Base-by-base conservation (phyloP, 305 asterid genomes). In the Fraxinus ornus region DNA sequence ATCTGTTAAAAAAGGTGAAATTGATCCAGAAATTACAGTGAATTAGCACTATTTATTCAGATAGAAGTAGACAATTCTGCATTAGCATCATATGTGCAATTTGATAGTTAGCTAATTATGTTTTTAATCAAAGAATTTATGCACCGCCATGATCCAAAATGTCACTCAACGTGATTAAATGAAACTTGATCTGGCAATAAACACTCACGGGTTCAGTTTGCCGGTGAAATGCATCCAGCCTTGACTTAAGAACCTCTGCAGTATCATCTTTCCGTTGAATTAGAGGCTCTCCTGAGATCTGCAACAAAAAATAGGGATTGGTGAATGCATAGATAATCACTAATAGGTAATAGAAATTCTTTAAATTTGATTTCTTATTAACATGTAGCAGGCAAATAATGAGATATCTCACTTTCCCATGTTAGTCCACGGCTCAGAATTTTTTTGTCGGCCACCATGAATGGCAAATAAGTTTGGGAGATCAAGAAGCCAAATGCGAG, bases 181-280 rank as follows among this genome's bases (percentile, higher is more conserved):
- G 72, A 62, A 62, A 62, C 32, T 24, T 62, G 17, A 21, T 21
- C 33, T 22, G 72, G 33, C 30, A 21, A 60, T 7, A 60, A 22
- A 62, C 33, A 64, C 90, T 71, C 84, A 94, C 98, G 49, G 98
- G 97, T 86, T 93, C 91, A 79, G 98, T 94, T 85, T 94, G 98
- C 89, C 83, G 87, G 81, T 94, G 98, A 80, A 94, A 94, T 85
- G 97, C 92, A 66, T 92, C 97, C 78, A 94, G 93, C 87, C 98
- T 91, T 26, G 97, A 92, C 88, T 91, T 93, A 64, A 94, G 95
- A 78, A 94, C 98, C 85, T 92, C 92, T 9, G 92, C 85, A 37
- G 98, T 91, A 81, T 94, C 98, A 88, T 94, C 98, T 88, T 92
- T 93, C 22, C 98, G 97, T 85, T 94, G 98, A 72, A 92, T 91